phyloP scores from a whole-genome alignment of 164 flowering plant genomes.

The Cinnamomum micranthum region DNA sequence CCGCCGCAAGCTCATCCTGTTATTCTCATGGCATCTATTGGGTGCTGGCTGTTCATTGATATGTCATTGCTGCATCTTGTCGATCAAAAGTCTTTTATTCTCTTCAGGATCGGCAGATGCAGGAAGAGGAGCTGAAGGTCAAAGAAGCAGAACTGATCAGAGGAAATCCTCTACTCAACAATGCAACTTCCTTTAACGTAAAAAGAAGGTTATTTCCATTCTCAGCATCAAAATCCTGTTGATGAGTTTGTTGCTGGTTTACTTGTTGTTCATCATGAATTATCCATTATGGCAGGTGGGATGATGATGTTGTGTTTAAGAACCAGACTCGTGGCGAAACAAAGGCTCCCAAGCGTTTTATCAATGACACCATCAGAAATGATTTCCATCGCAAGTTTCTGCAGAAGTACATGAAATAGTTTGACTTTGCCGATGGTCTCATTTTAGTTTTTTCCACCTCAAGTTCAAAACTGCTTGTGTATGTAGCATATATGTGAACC shows the following conservation, averaged over 20 bases:
- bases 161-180: slow-evolving; percentile 85
- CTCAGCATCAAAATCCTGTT: background rate
- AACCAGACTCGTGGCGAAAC: slow-evolving; percentile 96
- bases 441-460: background rate
- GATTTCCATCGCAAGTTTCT: slow-evolving; percentile 93
- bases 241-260: background rate
- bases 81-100: slow-evolving; percentile 4
- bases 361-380: slow-evolving; percentile 89
- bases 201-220: slow-evolving; percentile 65
- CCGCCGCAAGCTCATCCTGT: too few species aligned
- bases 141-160: slow-evolving; percentile 85
- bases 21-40: too few species aligned
- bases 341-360: slow-evolving; percentile 85
- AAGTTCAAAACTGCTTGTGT: background rate
- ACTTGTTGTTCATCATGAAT: too few species aligned
- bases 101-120: slow-evolving; percentile 57
- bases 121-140: slow-evolving; percentile 78
- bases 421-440: background rate
- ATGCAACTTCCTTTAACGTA: slow-evolving; percentile 60
- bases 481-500: background rate
- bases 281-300: slow-evolving; percentile 54
- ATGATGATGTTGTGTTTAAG: slow-evolving; percentile 97
- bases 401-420: slow-evolving; percentile 88
- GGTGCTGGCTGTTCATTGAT: background rate
- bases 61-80: background rate